phyloP scores from a whole-genome alignment of 2,329 filamentous ascomycete genomes.

The Trichoderma sp. region DNA sequence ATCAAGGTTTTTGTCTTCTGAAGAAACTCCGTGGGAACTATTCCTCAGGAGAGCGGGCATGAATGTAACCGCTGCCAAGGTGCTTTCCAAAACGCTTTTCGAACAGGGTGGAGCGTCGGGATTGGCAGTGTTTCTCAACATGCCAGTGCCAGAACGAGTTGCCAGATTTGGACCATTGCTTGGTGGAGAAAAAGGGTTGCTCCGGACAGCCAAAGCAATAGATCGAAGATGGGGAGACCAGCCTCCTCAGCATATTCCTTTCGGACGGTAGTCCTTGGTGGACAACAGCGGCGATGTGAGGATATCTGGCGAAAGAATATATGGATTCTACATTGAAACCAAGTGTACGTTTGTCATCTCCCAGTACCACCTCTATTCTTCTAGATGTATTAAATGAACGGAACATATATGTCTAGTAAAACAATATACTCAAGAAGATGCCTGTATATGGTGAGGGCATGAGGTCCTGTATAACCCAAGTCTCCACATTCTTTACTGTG shows the following conservation, averaged over 20 bases:
- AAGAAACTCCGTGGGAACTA: conserved; percentile 44
- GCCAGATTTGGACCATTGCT: conserved; percentile 31
- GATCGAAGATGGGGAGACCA: conserved; percentile 5
- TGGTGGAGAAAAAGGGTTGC: conserved; percentile 31
- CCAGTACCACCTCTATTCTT: background rate
- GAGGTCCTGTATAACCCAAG: background rate
- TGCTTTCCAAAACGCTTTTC: conserved; percentile 33
- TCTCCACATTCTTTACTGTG: background rate
- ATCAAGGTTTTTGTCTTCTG: conserved; percentile 39
- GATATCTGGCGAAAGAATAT: background rate
- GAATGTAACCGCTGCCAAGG: conserved; percentile 41
- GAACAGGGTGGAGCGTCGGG: conserved; percentile 32
- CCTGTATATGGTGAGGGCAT: background rate
- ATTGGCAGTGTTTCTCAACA: conserved; percentile 35
- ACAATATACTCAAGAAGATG: background rate
- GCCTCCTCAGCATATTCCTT: background rate
- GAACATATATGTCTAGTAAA: background rate
- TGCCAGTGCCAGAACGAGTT: conserved; percentile 31
- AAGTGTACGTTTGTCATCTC: background rate
- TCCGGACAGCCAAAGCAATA: background rate
- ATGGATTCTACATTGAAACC: background rate
- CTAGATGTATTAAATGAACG: background rate
- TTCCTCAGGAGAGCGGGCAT: conserved; percentile 40
- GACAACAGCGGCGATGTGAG: background rate
- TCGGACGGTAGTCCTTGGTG: background rate